These are phyloP conservation scores for Daedaleopsis nitida DNA, from an alignment of 768 basidiomycete species.

Conservation along the genomic window DNA sequence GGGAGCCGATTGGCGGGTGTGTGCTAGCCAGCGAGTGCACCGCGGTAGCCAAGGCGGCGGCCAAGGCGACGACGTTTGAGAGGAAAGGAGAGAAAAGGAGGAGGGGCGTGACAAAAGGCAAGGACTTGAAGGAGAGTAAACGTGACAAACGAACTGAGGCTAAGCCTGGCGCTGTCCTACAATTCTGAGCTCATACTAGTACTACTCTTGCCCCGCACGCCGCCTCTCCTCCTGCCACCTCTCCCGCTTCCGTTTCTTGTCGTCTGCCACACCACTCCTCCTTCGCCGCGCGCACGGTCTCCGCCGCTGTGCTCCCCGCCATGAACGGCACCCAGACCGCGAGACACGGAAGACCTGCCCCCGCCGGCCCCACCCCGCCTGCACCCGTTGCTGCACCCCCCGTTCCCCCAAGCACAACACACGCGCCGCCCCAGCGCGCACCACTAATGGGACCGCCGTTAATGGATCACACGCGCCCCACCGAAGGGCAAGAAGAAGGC, in stretches of 20 bases:
- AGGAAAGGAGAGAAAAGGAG: not conserved
- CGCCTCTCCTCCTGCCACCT: slow-evolving; percentile 6
- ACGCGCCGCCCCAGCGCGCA: slow-evolving; percentile 34
- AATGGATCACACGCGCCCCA: slow-evolving; percentile 28
- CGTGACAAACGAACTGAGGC: slow-evolving; percentile 14
- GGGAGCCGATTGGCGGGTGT: not conserved
- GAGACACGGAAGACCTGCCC: slow-evolving; percentile 31
- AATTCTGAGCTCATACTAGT: too few relatives aligned
- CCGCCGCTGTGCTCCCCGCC: slow-evolving; percentile 7
- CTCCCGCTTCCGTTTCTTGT: slow-evolving; percentile 12
- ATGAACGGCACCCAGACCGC: slow-evolving; percentile 26
- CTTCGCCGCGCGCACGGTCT: not conserved
- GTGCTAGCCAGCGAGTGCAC: not conserved
- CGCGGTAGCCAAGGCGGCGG: not conserved
- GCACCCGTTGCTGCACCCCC: slow-evolving; percentile 62
- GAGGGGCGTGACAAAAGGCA: slow-evolving; percentile 5
- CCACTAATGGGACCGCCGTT: slow-evolving; percentile 25
- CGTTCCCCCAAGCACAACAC: slow-evolving; percentile 48
- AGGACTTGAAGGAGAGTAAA: not conserved
- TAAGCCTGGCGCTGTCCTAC: slow-evolving; percentile 1
- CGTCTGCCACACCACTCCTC: not conserved
- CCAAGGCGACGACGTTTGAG: not conserved
- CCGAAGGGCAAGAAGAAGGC: slow-evolving; percentile 67
- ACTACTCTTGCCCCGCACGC: not conserved
- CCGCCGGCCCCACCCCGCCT: slow-evolving; percentile 42